A percentile compares a stretch with the other conserved stretches of the same genome.
Evolutionary conservation across 2,329 filamentous ascomycete species (phyloP).

Genomic region (Aspergillus sp.): DNA sequence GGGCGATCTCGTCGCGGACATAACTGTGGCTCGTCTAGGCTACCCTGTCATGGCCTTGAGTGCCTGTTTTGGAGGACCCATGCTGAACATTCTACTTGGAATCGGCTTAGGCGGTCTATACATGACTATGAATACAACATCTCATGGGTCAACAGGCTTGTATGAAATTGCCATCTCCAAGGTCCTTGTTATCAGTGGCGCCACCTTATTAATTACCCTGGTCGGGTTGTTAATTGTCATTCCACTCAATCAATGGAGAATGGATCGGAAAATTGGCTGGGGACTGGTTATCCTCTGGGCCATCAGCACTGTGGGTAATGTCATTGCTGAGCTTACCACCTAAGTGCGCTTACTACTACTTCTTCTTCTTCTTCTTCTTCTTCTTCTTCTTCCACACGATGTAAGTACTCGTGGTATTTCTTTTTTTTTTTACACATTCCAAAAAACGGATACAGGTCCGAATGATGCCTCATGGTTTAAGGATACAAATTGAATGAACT

Average conservation of each 20-base stretch:
- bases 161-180: constrained; percentile 82
- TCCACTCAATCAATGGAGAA: constrained; percentile 78
- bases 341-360: constrained; percentile 7
- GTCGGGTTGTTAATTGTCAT: constrained; percentile 73
- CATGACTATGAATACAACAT: constrained; percentile 63
- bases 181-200: constrained; percentile 77
- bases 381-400: neutral
- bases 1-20: constrained; percentile 88
- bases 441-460: no score
- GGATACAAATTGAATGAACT: neutral
- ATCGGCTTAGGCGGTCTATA: constrained; percentile 89
- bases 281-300: constrained; percentile 75
- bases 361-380: neutral
- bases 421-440: neutral
- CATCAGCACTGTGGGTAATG: constrained; percentile 73
- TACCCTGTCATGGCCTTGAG: constrained; percentile 95
- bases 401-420: neutral
- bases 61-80: constrained; percentile 95
- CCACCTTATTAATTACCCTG: constrained; percentile 78
- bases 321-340: constrained; percentile 64
- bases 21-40: constrained; percentile 87
- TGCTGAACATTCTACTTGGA: constrained; percentile 94
- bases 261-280: constrained; percentile 78
- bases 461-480: no score
- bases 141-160: constrained; percentile 39